A percentile compares a stretch with the other conserved stretches of the same genome.
Evolutionary conservation across 139 green algal genomes (phyloP).

Genomic region (Closterium sp.): DNA sequence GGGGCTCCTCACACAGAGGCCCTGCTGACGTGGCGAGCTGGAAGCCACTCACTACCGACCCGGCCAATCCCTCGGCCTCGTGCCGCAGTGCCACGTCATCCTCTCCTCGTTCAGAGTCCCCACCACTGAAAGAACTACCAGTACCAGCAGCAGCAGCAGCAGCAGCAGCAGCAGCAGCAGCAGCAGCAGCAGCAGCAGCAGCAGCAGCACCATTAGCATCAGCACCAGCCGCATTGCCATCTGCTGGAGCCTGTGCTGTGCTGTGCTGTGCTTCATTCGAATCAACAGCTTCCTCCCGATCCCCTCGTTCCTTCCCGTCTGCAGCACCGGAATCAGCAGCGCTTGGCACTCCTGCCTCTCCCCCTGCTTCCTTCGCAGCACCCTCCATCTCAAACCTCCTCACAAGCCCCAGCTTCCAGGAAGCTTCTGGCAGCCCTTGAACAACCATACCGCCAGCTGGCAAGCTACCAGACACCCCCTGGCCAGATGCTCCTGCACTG

Average conservation of each 20-base stretch:
- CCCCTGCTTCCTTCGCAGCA: neutral
- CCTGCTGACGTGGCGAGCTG: conserved; percentile 80
- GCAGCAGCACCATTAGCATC: neutral
- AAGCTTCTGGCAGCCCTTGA: conserved; percentile 6
- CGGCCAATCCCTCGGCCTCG: conserved; percentile 25
- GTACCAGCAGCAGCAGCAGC: neutral
- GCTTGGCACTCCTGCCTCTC: neutral
- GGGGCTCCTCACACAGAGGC: conserved; percentile 93
- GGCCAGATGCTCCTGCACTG: too few relatives aligned
- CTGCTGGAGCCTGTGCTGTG: too few relatives aligned
- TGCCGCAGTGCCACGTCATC: neutral
- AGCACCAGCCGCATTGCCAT: too few relatives aligned
- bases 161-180: neutral
- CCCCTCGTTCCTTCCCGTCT: neutral
- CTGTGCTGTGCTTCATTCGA: too few relatives aligned
- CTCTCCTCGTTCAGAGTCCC: too few relatives aligned
- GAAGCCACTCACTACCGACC: conserved; percentile 80
- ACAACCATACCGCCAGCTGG: neutral
- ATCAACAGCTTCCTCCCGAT: too few relatives aligned
- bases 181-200: neutral
- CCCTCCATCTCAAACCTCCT: neutral
- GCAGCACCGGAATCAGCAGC: neutral
- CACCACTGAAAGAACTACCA: too few relatives aligned
- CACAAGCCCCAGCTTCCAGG: conserved; percentile 25
- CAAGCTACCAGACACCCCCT: neutral